phyloP scores from a whole-genome alignment of 2,329 filamentous ascomycete genomes.

The Talaromyces piceae region DNA sequence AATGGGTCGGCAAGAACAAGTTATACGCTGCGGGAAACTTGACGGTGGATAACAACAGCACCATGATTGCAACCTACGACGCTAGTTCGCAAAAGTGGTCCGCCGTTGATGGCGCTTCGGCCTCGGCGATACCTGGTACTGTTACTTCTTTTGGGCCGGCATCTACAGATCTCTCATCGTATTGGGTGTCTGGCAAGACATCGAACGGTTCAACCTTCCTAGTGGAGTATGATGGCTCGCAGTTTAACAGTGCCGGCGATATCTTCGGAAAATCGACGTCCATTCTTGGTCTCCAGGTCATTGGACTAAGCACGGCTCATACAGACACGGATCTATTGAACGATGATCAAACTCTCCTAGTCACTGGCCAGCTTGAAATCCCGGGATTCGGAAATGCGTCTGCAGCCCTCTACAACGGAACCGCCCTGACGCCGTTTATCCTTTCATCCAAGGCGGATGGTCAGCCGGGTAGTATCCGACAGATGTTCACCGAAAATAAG shows the following conservation, averaged over 20 bases:
- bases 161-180: constrained; percentile 60
- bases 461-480: constrained; percentile 64
- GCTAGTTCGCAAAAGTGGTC: constrained; percentile 58
- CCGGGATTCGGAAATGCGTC: constrained; percentile 72
- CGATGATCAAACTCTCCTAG: constrained; percentile 62
- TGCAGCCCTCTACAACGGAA: constrained; percentile 82
- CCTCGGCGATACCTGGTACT: constrained; percentile 61
- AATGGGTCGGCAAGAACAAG: constrained; percentile 66
- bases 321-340: constrained; percentile 56
- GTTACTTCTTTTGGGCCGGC: constrained; percentile 69
- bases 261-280: constrained; percentile 58
- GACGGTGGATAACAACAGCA: constrained; percentile 56
- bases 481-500: constrained; percentile 74
- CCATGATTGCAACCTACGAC: constrained; percentile 67
- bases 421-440: constrained; percentile 66
- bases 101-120: constrained; percentile 47
- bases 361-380: constrained; percentile 76
- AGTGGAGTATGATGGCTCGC: constrained; percentile 69
- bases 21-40: constrained; percentile 75
- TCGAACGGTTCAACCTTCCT: constrained; percentile 65
- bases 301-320: constrained; percentile 64
- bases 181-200: constrained; percentile 75
- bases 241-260: constrained; percentile 60
- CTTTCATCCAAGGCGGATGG: constrained; percentile 63
- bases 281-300: constrained; percentile 74